A percentile compares a stretch with the other conserved stretches of the same genome.
Evolutionary conservation across 148 eudicot species (phyloP).

Genomic region (Arbutus unedo): DNA sequence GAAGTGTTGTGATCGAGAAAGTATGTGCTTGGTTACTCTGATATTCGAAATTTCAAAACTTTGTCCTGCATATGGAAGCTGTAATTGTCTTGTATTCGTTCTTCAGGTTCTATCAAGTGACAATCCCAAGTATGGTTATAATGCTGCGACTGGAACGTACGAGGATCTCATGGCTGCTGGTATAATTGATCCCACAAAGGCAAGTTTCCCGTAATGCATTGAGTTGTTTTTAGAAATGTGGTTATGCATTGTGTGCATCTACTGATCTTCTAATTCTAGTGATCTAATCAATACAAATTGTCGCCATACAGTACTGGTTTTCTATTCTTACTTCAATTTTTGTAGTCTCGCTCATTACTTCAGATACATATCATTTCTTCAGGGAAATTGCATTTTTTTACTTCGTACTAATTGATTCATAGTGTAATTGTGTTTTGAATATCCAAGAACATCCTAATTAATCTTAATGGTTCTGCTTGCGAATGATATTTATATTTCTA

Average conservation of each 20-base stretch:
- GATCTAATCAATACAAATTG: background rate
- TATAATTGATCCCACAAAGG: constrained; percentile 69
- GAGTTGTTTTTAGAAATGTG: background rate
- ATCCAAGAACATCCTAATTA: background rate
- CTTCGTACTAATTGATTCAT: background rate
- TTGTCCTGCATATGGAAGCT: background rate
- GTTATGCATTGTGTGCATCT: background rate
- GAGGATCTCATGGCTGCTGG: constrained; percentile 77
- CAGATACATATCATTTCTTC: background rate
- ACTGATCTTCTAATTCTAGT: background rate
- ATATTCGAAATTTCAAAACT: background rate
- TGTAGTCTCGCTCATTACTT: background rate
- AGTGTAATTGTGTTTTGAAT: background rate
- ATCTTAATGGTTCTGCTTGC: background rate
- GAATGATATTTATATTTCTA: background rate
- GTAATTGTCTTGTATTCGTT: background rate
- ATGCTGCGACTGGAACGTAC: constrained; percentile 60
- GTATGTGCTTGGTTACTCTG: constrained; percentile 18
- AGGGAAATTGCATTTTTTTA: background rate
- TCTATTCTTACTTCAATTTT: background rate
- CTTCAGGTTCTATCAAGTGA: constrained; percentile 49
- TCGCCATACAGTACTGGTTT: background rate
- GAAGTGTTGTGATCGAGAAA: constrained; percentile 65
- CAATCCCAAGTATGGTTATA: constrained; percentile 47
- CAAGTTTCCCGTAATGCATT: constrained; percentile 15